Evolutionary conservation across 148 eudicot genomes (phyloP), one percentile per base, ranked within the genome.

Genomic region (Suaeda aralocaspica): DNA sequence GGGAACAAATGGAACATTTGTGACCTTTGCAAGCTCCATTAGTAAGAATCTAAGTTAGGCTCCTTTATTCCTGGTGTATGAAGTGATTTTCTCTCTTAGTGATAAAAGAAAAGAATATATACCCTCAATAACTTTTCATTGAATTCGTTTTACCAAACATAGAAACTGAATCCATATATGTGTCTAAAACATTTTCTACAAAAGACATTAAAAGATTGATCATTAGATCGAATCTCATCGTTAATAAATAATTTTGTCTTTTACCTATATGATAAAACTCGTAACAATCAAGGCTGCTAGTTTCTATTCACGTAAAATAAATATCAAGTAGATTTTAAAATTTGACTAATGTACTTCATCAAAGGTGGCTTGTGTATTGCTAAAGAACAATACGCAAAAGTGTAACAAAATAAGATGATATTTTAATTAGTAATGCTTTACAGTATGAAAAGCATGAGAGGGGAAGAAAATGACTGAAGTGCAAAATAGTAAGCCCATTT

Each of bases 401-500:
- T 39, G 9, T 1, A 6, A 42, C 9, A 55, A 1, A 10, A 21
- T 1, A 0, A 26, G 11, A 31, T 59, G 63, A 59, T 59, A 22
- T 30, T 59, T 30, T 34, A 12, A 29, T 34, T 33, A 36, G 19
- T 25, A 71, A 33, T 71, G 59, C 59, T 33, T 61, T 49, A 71
- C 74, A 61, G 50, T 21, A 49, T 21, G 25, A 49, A 50, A 61
- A 19, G 42, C 53, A 24, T 18, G 34, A 58, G 24, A 22, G 22
- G 31, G 36, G 60, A 52, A 24, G 75, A 72, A 25, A 62, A 63
- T 72, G 75, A 63, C 68, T 16, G 0, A 8, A 59, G 6, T 29
- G 45, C 49, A 34, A 2, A 36, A 62, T 2, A 9, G 21, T 8
- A 1, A 46, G 57, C 36, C 26, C 62, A 28, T 58, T 29, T 29